phyloP scores from a whole-genome alignment of 2,329 filamentous ascomycete genomes.

The Seiridium cupressi region DNA sequence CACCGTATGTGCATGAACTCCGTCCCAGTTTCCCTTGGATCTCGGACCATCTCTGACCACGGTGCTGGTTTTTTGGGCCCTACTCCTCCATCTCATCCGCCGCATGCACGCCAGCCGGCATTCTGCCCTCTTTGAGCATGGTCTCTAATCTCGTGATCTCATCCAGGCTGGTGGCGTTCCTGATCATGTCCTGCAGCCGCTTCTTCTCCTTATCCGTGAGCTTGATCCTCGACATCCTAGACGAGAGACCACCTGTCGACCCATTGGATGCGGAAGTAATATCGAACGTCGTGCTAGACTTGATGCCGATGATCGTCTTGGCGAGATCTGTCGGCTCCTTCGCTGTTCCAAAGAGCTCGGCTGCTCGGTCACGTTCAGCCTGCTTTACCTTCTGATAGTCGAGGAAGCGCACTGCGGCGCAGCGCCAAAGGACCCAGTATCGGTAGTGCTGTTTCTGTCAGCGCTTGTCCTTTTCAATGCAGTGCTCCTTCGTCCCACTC shows the following conservation, averaged over 20 bases:
- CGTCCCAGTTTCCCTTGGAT: neutral
- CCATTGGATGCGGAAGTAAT: constrained; percentile 44
- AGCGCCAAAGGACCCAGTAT: constrained; percentile 85
- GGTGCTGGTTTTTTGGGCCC: constrained; percentile 1
- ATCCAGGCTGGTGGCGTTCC: constrained; percentile 81
- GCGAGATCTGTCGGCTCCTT: constrained; percentile 80
- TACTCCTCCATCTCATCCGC: constrained; percentile 63
- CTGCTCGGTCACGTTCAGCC: constrained; percentile 72
- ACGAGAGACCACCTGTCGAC: constrained; percentile 39
- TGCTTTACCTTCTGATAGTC: constrained; percentile 92
- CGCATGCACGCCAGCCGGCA: constrained; percentile 67
- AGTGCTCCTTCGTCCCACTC: constrained; percentile 27
- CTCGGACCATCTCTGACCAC: neutral
- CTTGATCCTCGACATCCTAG: constrained; percentile 74
- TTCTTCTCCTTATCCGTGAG: constrained; percentile 87
- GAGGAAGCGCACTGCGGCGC: constrained; percentile 81
- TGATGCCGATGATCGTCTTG: constrained; percentile 79
- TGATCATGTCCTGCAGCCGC: constrained; percentile 81
- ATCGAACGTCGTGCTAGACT: constrained; percentile 74
- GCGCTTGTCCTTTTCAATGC: neutral
- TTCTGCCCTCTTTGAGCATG: constrained; percentile 82
- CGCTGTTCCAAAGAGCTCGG: constrained; percentile 77
- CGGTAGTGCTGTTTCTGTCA: constrained; percentile 71
- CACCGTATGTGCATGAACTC: neutral
- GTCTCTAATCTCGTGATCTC: constrained; percentile 91